These are phyloP conservation scores for Leucocoprinus birnbaumii DNA, from an alignment of 768 basidiomycete genomes.

Conservation along the genomic window DNA sequence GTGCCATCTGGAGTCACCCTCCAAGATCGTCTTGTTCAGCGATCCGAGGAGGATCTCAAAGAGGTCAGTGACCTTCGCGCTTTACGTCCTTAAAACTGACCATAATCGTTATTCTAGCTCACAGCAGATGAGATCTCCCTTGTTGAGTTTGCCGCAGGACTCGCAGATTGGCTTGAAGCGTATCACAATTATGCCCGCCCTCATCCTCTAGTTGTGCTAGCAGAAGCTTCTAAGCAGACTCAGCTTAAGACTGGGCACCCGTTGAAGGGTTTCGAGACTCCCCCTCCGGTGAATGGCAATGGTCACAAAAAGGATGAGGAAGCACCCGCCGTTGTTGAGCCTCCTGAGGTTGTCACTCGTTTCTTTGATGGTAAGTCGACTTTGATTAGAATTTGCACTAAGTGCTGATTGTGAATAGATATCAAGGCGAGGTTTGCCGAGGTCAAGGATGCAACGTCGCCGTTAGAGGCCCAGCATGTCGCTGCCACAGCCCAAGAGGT, in stretches of 20 bases:
- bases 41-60: constrained; percentile 46
- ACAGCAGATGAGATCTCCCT: constrained; percentile 61
- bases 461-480: constrained; percentile 64
- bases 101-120: too few species aligned
- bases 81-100: too few species aligned
- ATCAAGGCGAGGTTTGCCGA: constrained; percentile 51
- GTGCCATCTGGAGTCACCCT: constrained; percentile 49
- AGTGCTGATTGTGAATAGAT: constrained; percentile 31
- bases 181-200: constrained; percentile 76
- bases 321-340: constrained; percentile 58
- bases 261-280: constrained; percentile 58
- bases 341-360: constrained; percentile 47
- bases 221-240: constrained; percentile 71
- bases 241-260: constrained; percentile 70
- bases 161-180: constrained; percentile 76
- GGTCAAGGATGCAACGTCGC: constrained; percentile 37
- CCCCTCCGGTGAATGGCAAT: constrained; percentile 38
- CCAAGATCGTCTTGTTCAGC: constrained; percentile 52
- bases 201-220: constrained; percentile 63
- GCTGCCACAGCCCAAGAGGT: constrained; percentile 78
- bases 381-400: not conserved
- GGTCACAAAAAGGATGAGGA: constrained; percentile 73
- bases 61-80: constrained; percentile 37
- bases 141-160: constrained; percentile 54
- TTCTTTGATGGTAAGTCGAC: constrained; percentile 60